A percentile compares a stretch with the other conserved stretches of the same genome.
Conservation (phyloP, 2,329 filamentous ascomycete genomes). For the Pseudopithomyces maydicus region DNA sequence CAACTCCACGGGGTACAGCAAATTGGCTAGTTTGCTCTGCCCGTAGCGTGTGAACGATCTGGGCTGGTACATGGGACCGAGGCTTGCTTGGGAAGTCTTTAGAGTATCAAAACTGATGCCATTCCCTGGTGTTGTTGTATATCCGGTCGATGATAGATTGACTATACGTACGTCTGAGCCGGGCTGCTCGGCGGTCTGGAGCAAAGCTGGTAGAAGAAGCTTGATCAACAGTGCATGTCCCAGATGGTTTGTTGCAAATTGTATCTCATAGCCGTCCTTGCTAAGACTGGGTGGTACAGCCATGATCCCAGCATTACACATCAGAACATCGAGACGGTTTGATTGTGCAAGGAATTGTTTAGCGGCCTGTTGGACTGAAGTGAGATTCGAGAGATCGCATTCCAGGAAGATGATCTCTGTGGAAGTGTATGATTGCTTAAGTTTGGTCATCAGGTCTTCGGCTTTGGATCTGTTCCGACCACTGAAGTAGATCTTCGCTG, state of each 20-base stretch:
- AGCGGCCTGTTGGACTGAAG: constrained; percentile 21
- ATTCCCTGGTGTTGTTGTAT: constrained; percentile 13
- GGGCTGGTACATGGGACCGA: neutral
- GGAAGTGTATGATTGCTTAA: constrained; percentile 29
- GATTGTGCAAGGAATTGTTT: neutral
- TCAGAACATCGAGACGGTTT: neutral
- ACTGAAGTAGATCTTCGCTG: constrained; percentile 47
- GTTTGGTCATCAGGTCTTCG: constrained; percentile 24
- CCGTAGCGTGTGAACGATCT: constrained; percentile 39
- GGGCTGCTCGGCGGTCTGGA: neutral
- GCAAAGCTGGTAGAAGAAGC: neutral
- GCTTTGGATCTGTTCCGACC: constrained; percentile 32
- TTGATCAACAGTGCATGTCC: neutral
- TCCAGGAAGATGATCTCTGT: constrained; percentile 11
- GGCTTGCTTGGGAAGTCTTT: neutral
- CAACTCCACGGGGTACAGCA: constrained; percentile 48
- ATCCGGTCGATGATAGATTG: neutral
- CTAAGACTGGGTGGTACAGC: neutral
- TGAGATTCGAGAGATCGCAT: constrained; percentile 42
- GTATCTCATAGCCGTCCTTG: neutral
- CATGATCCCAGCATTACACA: constrained; percentile 27
- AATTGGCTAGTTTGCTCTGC: constrained; percentile 54
- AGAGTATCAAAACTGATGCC: constrained; percentile 33
- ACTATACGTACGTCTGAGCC: neutral
- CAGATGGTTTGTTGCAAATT: neutral